Evolutionary conservation across 495 filamentous ascomycete species (phyloP).

Genomic region (Lindgomyces ingoldianus): DNA sequence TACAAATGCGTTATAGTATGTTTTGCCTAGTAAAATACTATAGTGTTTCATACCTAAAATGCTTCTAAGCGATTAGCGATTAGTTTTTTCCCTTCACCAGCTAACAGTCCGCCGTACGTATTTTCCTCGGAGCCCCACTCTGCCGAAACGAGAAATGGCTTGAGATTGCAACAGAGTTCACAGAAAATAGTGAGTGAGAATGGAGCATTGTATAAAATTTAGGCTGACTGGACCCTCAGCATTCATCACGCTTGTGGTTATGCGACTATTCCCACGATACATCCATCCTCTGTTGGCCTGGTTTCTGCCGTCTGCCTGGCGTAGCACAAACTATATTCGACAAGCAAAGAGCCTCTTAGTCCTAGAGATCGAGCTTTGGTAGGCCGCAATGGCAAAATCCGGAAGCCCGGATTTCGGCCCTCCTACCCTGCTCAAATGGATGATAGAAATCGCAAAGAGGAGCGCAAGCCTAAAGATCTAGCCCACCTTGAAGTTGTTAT

Average conservation of each 20-base stretch:
- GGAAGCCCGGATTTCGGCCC: background rate
- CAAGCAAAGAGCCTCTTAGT: slow-evolving; percentile 13
- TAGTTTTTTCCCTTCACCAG: too few species aligned
- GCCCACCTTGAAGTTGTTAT: slow-evolving; percentile 19
- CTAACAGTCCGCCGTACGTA: too few species aligned
- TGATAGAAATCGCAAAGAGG: slow-evolving; percentile 10
- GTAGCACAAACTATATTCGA: slow-evolving; percentile 5
- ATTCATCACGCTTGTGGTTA: slow-evolving; percentile 8
- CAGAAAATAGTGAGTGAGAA: background rate
- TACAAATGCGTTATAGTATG: too few species aligned
- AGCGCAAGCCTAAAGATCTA: slow-evolving; percentile 6
- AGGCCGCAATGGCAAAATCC: slow-evolving; percentile 3
- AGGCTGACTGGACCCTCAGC: background rate
- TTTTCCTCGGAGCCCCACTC: slow-evolving; percentile 14
- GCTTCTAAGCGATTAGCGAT: too few species aligned
- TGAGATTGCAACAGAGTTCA: slow-evolving; percentile 19
- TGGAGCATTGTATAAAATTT: background rate
- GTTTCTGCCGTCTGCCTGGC: slow-evolving; percentile 7
- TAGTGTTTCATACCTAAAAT: too few species aligned
- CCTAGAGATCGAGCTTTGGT: slow-evolving; percentile 8
- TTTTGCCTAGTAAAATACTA: too few species aligned
- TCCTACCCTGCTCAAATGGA: slow-evolving; percentile 12
- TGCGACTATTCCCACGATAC: slow-evolving; percentile 14
- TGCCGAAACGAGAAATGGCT: slow-evolving; percentile 19
- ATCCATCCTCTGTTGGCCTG: background rate